phyloP scores from a whole-genome alignment of 2,329 filamentous ascomycete species.

The Pseudogymnoascus sp. region DNA sequence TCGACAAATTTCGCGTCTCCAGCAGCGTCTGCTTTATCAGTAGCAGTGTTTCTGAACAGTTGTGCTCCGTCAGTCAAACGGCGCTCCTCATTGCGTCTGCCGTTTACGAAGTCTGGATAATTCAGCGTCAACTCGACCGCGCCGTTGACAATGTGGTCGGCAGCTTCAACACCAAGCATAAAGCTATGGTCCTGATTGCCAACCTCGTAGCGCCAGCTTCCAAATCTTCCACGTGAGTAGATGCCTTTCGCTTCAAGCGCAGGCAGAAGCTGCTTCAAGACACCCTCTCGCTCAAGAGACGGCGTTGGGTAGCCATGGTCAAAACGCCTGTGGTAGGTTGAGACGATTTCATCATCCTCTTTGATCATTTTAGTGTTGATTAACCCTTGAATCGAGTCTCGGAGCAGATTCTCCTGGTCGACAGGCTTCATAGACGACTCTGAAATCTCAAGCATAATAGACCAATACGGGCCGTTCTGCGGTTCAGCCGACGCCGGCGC shows the following conservation, averaged over 20 bases:
- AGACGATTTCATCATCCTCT: conserved; percentile 87
- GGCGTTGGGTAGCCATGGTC: conserved; percentile 98
- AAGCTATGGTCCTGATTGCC: conserved; percentile 71
- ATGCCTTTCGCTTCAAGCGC: conserved; percentile 88
- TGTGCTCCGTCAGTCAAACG: conserved; percentile 31
- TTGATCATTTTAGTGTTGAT: conserved; percentile 97
- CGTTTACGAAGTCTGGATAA: conserved; percentile 71
- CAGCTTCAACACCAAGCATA: conserved; percentile 71
- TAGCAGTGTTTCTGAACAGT: conserved; percentile 25
- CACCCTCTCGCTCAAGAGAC: conserved; percentile 87
- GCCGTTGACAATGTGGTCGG: conserved; percentile 66
- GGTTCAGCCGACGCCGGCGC: conserved; percentile 66
- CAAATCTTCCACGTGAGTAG: conserved; percentile 92
- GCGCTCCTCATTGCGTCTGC: conserved; percentile 33
- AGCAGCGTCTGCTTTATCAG: conserved; percentile 26
- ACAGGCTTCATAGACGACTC: conserved; percentile 95
- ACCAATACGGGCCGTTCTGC: conserved; percentile 95
- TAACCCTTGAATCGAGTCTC: conserved; percentile 89
- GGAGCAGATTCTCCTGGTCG: conserved; percentile 73
- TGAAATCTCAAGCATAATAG: conserved; percentile 98
- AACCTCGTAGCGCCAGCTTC: conserved; percentile 95
- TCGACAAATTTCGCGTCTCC: conserved; percentile 29
- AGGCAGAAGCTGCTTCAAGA: conserved; percentile 85
- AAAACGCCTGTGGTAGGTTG: conserved; percentile 95
- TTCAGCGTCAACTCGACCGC: conserved; percentile 69